phyloP scores from a whole-genome alignment of 164 flowering plant species.

The Magnolia changhungtana region DNA sequence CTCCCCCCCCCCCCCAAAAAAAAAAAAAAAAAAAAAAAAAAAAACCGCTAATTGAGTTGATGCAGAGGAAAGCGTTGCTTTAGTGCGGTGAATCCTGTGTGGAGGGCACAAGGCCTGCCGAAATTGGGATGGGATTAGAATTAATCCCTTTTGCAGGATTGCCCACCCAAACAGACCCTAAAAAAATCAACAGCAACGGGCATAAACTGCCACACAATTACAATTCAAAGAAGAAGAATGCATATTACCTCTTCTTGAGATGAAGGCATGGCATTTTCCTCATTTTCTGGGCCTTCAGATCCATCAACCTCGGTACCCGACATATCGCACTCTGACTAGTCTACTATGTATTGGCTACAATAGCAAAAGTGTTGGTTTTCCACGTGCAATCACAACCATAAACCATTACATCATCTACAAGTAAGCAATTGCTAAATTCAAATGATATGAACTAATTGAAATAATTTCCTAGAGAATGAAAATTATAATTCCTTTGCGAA shows the following conservation, averaged over 20 bases:
- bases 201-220: not conserved
- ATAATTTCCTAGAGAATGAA: not conserved
- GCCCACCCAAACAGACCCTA: too few species aligned
- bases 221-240: not conserved
- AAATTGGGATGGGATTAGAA: too few species aligned
- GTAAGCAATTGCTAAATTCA: not conserved
- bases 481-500: not conserved
- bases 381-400: not conserved
- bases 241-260: constrained; percentile 37
- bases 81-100: too few species aligned
- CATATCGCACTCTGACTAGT: not conserved
- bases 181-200: not conserved
- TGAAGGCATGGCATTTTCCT: constrained; percentile 29
- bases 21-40: too few species aligned
- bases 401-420: not conserved
- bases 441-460: not conserved
- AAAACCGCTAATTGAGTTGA: too few species aligned
- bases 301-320: not conserved
- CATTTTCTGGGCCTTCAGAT: not conserved
- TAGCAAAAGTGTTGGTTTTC: not conserved
- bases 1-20: too few species aligned
- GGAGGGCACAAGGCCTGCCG: too few species aligned
- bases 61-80: too few species aligned
- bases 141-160: too few species aligned
- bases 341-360: not conserved